Evolutionary conservation across 2,329 filamentous ascomycete species (phyloP).

Genomic region (Botrytis sinoallii): DNA sequence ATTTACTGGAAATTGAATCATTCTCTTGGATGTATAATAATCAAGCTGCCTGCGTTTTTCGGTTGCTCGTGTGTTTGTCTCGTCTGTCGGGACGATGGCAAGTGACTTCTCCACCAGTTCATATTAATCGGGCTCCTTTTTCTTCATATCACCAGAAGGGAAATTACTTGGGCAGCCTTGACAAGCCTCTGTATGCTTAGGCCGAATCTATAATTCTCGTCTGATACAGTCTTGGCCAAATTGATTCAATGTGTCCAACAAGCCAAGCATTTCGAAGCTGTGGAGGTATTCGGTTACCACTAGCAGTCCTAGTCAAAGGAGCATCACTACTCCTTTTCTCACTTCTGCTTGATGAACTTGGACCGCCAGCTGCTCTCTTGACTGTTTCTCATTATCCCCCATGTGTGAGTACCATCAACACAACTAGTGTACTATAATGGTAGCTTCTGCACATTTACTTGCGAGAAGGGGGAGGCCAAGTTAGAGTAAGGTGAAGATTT

Average conservation of each 20-base stretch:
- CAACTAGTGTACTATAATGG: not conserved
- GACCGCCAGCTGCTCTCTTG: constrained; percentile 39
- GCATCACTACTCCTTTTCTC: not conserved
- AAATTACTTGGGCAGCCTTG: not conserved
- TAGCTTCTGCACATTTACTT: not conserved
- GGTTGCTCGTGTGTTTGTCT: not conserved
- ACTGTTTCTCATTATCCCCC: constrained; percentile 42
- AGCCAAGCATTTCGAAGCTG: not conserved
- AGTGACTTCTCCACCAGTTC: not conserved
- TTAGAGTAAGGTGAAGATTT: not conserved
- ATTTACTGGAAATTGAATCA: not conserved
- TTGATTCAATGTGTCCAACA: not conserved
- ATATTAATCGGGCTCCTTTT: not conserved
- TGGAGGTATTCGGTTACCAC: not conserved
- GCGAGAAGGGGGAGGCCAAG: not conserved
- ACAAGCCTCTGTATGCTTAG: not conserved
- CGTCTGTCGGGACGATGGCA: not conserved
- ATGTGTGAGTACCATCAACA: not conserved
- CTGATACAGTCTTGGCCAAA: not conserved
- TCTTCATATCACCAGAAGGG: not conserved
- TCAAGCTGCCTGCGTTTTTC: not conserved
- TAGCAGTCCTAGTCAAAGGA: not conserved
- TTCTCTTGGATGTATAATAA: not conserved
- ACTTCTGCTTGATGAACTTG: not conserved
- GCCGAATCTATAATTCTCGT: not conserved